Evolutionary conservation across 2,329 filamentous ascomycete species (phyloP), one percentile per base, ranked within the genome.

Genomic region (Fusarium concolor): DNA sequence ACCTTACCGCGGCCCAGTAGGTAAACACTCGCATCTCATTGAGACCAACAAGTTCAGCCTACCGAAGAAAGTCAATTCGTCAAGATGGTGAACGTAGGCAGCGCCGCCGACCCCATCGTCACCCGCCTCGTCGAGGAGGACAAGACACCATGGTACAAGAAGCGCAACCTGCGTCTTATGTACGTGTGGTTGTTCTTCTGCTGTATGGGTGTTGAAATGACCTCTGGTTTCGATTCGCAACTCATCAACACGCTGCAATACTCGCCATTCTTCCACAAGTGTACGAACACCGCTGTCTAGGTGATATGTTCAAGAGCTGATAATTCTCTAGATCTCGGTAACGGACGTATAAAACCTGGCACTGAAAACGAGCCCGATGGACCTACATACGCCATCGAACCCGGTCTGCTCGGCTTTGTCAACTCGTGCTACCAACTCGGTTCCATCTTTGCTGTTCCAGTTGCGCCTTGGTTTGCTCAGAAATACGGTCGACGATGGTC

Each of bases 201-300:
- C 45, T 86, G 83, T 70, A 83, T 87, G 75, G 85, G 85, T 52
- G 84, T 87, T 20, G 85, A 87, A 74, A 85, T 86, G 62, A 87
- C 85, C 0, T 85, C 83, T 5, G 85, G 85, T 0, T 87, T 87
- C 54, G 85, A 87, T 69, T 84, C 82, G 5, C 84, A 77, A 55
- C 66, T 77, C n/a, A 76, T 77, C 71, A 82, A 81, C 65, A 80
- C 79, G 1, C 72, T 82, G 2, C 80, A 82, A 57, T 79, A 81
- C 59, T 75, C 78, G 22, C 71, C 73, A 38, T 68, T 74, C 7
- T 82, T 79, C 74, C 76, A 79, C 46, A 68, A 75, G n/a, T 82
- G 79, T 78, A 71, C 1, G 71, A 14, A 20, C 10, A n/a, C 2
- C 6, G 10, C 6, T 5, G 2, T 9, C 5, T 5, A 7, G 2